Percentiles rank a stretch among this genome's conserved stretches.
Conservation (phyloP, 1,139 yeast species). For the Pichia kudriavzevii region DNA sequence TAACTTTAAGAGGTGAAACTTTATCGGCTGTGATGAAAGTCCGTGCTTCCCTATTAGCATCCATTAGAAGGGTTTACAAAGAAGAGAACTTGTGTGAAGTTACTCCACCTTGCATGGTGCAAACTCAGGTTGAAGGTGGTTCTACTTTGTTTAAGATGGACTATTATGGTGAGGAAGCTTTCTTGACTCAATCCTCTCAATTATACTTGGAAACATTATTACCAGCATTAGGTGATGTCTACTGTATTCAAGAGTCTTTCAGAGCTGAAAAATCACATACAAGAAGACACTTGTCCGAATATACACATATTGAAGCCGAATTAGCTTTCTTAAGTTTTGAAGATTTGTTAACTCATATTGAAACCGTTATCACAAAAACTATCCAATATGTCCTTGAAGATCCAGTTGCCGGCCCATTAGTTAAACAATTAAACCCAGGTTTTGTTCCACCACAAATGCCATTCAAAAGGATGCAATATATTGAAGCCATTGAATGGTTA, state of each 20-base stretch:
- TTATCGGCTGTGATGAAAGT: slow-evolving; percentile 93
- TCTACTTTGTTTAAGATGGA: slow-evolving; percentile 88
- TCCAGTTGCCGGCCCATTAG: slow-evolving; percentile 84
- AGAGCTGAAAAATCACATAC: slow-evolving; percentile 99
- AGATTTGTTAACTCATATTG: slow-evolving; percentile 79
- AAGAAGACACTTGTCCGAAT: slow-evolving; percentile 95
- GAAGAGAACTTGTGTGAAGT: slow-evolving; percentile 83
- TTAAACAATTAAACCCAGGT: slow-evolving; percentile 86
- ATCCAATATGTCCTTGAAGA: slow-evolving; percentile 77
- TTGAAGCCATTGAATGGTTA: slow-evolving; percentile 90
- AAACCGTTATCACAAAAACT: slow-evolving; percentile 61
- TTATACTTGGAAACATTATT: slow-evolving; percentile 93
- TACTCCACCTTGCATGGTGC: slow-evolving; percentile 99
- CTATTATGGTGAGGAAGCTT: slow-evolving; percentile 97
- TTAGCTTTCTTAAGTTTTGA: slow-evolving; percentile 81
- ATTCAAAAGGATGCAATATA: slow-evolving; percentile 85
- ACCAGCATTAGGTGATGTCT: slow-evolving; percentile 95
- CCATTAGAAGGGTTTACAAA: slow-evolving; percentile 68
- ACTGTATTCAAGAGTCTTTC: slow-evolving; percentile 96
- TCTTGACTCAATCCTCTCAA: slow-evolving; percentile 94
- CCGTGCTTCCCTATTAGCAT: slow-evolving; percentile 67
- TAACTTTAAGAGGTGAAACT: slow-evolving; percentile 91
- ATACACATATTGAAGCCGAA: slow-evolving; percentile 95
- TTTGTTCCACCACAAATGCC: slow-evolving; percentile 79
- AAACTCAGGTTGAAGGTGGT: slow-evolving; percentile 99